Evolutionary conservation across 2,329 filamentous ascomycete genomes (phyloP), one percentile per base, ranked within the genome.

Genomic region (Dactylellina parvicollis): DNA sequence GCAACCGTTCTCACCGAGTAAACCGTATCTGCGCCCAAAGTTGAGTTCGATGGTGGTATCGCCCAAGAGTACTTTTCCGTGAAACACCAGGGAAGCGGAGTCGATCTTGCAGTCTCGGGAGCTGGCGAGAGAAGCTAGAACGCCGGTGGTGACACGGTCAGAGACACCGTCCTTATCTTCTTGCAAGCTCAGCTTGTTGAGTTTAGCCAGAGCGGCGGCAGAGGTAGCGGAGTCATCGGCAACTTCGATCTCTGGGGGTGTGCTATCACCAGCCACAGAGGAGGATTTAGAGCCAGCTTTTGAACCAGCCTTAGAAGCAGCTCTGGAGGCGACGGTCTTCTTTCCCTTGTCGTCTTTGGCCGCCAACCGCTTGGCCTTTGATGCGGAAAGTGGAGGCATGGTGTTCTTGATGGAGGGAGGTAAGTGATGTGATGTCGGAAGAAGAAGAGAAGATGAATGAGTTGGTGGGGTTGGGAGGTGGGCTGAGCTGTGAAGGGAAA

Each of bases 71-170:
- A 98, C 95, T 78, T 91, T 92, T 79, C 96, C 95, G 86, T 99
- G 96, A 88, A 99, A 99, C 76, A 97, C 94, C 78, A 99, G 85
- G 76, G 91, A 96, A 79, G 89, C 87, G 64, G 92, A 96, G 77
- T 90, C 96, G 81, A 99, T 95, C 86, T 99, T 99, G 82, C 96
- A 92, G 83, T 99, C 95, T 83, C 92, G 90, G 84, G 91, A 96
- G 77, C 91, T 86, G 76, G 87, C 83, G 76, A 94, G 88, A 46
- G 95, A 99, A 36, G 93, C 86, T 75, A 99, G 85, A 65, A 99
- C 95, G 87, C 95, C 95, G 74, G 95, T 99, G 74, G 96, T 99
- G 82, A 99, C 95, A 82, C 95, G 91, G 83, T 99, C 95, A 12
- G 95, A 98, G 76, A 99, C 86, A 80, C 95, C 95, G 81, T 96